Base-by-base conservation (phyloP, 495 filamentous ascomycete genomes). In the Rhizodiscina lignyota region DNA sequence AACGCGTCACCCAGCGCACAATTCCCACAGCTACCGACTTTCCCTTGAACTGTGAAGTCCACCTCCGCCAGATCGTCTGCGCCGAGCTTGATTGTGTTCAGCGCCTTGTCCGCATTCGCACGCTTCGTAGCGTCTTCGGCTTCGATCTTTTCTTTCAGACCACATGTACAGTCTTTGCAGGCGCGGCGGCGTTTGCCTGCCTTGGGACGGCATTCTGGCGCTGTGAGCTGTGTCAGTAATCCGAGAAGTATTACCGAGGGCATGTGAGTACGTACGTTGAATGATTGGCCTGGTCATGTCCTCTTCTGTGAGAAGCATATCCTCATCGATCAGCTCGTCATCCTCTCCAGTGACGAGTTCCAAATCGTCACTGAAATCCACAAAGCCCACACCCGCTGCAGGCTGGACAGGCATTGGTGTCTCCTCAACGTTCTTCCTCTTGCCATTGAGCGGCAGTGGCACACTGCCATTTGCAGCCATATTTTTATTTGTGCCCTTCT, bases 101-200 rank as follows among this genome's bases (percentile, higher is more conserved):
- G 55, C 4, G 60, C 62, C 39, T 62, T 55, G 43, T 79, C 72
- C 18, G 78, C 78, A 5, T 64, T 55, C 5, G 60, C 57, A 18
- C 81, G 68, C 39, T 75, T 77, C 32, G 72, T 69, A 29, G 63
- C 65, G 45, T 94, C 85, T 56, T 94, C 83, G 4, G 74, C 80
- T 42, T 81, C 80, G 27, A 94, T 54, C 40, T 72, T 64, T 44
- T 79, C 66, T 2, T 79, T 78, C 3, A 97, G 67, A 26, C 91
- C 89, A 49, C 89, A 97, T 3, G 83, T 91, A 62, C 89, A 97
- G 61, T 97, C 89, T 59, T 96, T 96, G 64, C 89, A 97, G 38
- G 89, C 85, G 36, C 84, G 72, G 40, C 86, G 74, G 44, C 85
- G 76, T 61, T 89, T 87, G 37, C 81, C 82, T 20, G 72, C 61